These are phyloP conservation scores for Aphanomyces euteiches DNA, from an alignment of 352 stramenopile species.

Conservation along the genomic window DNA sequence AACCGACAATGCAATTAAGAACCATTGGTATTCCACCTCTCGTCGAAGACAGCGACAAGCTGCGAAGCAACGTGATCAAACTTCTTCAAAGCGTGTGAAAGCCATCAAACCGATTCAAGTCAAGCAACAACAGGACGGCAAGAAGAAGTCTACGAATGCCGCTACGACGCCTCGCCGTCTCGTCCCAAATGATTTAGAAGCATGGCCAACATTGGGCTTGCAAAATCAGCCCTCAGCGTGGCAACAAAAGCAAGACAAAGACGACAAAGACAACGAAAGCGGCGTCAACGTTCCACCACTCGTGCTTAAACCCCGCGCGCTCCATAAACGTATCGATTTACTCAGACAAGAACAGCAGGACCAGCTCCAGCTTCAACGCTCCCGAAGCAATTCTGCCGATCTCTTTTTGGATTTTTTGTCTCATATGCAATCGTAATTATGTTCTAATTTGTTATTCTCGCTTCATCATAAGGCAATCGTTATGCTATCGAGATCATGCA, in stretches of 20 bases:
- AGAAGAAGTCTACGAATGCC: neutral
- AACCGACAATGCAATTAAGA: slow-evolving; percentile 84
- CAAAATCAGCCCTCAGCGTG: slow-evolving; percentile 23
- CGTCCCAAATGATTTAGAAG: neutral
- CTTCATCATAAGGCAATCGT: too few relatives aligned
- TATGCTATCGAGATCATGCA: neutral
- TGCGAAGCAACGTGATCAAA: slow-evolving; percentile 38
- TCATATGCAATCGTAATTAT: slow-evolving; percentile 45
- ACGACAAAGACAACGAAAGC: neutral
- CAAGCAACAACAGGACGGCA: neutral
- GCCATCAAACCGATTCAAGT: slow-evolving; percentile 23
- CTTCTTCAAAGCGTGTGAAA: neutral
- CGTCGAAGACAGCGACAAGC: slow-evolving; percentile 54
- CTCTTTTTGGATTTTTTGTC: slow-evolving; percentile 77
- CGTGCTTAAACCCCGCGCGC: too few relatives aligned
- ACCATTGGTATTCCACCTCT: slow-evolving; percentile 83
- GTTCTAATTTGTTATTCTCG: neutral
- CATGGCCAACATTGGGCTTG: slow-evolving; percentile 4
- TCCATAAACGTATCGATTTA: too few relatives aligned
- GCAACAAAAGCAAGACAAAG: slow-evolving; percentile 34
- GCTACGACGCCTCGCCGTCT: neutral
- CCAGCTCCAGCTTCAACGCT: slow-evolving; percentile 22
- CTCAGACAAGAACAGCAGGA: slow-evolving; percentile 31
- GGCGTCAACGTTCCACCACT: neutral
- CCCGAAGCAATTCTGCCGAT: slow-evolving; percentile 72